Conservation (phyloP, 306 rosid genomes). For the Abrus precatorius region DNA sequence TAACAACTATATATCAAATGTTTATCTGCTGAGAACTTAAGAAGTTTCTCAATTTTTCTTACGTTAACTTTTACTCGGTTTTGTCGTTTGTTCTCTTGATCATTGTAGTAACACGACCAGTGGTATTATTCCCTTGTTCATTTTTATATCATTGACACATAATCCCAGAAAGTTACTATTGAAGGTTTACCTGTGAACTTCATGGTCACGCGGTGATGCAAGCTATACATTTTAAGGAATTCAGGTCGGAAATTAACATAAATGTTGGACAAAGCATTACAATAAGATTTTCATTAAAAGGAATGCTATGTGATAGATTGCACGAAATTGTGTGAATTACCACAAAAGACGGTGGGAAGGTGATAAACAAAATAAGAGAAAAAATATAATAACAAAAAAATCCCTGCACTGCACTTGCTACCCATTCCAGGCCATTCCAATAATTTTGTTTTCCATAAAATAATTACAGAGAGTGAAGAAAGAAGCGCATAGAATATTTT, state of each 20-base stretch:
- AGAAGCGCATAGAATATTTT: background rate
- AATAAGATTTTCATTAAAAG: background rate
- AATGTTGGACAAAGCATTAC: conserved; percentile 9
- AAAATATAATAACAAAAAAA: background rate
- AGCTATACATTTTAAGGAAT: background rate
- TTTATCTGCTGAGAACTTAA: background rate
- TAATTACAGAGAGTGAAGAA: background rate
- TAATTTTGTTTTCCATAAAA: background rate
- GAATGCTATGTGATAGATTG: background rate
- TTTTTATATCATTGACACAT: conserved; percentile 13
- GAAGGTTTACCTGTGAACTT: background rate
- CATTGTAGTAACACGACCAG: background rate
- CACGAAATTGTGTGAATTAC: background rate
- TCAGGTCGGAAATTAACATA: background rate
- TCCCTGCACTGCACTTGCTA: background rate
- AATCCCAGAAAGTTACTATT: background rate
- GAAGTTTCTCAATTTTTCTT: background rate
- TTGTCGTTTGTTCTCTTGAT: background rate
- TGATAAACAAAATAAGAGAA: background rate
- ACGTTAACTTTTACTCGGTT: background rate
- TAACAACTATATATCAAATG: background rate
- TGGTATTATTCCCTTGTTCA: background rate
- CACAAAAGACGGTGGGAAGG: background rate
- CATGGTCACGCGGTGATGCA: background rate
- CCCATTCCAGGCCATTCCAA: too few relatives aligned